Conservation (phyloP, 306 rosid species). For the Parietaria judaica region DNA sequence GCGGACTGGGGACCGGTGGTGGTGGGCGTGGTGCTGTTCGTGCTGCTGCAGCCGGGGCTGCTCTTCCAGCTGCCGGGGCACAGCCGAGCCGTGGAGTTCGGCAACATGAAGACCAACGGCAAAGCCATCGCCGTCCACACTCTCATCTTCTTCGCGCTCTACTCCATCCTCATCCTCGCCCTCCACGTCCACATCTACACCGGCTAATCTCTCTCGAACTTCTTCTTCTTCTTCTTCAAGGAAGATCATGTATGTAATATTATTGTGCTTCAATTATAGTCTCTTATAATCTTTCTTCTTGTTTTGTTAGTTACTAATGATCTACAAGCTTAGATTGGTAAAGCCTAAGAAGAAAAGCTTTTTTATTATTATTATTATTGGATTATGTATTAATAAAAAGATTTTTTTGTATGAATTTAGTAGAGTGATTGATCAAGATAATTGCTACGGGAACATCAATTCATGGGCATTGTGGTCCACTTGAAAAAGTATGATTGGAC, state of each 20-base stretch:
- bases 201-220: conserved; percentile 33
- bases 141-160: conserved; percentile 69
- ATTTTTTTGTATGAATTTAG: no score
- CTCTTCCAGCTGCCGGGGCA: conserved; percentile 74
- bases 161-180: conserved; percentile 61
- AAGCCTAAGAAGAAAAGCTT: no score
- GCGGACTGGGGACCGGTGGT: conserved; percentile 98
- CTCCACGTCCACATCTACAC: conserved; percentile 75
- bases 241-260: not conserved
- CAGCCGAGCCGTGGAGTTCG: conserved; percentile 58
- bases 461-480: no score
- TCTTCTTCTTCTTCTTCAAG: not conserved
- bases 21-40: conserved; percentile 78
- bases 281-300: not conserved
- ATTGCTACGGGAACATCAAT: no score
- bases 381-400: not conserved
- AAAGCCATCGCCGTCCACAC: conserved; percentile 82
- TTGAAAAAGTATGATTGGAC: no score
- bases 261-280: not conserved
- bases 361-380: not conserved
- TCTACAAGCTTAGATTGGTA: not conserved
- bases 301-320: not conserved
- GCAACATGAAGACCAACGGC: conserved; percentile 87
- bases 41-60: conserved; percentile 82
- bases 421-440: no score